Percentiles rank a stretch among this genome's conserved stretches.
Evolutionary conservation across 805 yeast genomes (phyloP).

Genomic region (Saccharomyces jurei): DNA sequence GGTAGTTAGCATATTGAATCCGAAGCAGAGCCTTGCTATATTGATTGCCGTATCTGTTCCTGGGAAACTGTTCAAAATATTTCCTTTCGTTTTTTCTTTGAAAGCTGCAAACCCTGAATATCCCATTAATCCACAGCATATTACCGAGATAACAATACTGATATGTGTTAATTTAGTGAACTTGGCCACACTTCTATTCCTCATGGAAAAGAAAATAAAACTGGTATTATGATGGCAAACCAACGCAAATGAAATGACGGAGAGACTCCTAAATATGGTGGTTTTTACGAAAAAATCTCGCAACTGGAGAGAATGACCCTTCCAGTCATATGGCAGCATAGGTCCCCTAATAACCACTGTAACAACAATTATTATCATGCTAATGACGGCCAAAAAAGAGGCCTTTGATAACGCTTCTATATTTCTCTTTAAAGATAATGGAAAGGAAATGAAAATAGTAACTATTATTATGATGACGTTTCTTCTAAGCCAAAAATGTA

Average conservation of each 20-base stretch:
- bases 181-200: constrained; percentile 64
- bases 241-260: constrained; percentile 90
- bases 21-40: constrained; percentile 84
- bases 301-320: constrained; percentile 38
- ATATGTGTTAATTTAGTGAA: constrained; percentile 75
- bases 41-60: constrained; percentile 66
- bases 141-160: constrained; percentile 72
- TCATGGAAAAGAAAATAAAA: constrained; percentile 77
- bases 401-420: constrained; percentile 83
- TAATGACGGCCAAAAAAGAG: constrained; percentile 72
- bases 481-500: constrained; percentile 30
- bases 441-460: constrained; percentile 69
- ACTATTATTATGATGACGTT: constrained; percentile 63
- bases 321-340: constrained; percentile 37
- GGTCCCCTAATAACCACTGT: constrained; percentile 75
- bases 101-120: constrained; percentile 69
- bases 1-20: constrained; percentile 86
- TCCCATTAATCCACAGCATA: constrained; percentile 72
- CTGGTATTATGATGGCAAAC: constrained; percentile 94
- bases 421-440: constrained; percentile 70
- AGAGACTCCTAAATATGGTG: constrained; percentile 77
- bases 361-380: constrained; percentile 72
- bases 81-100: constrained; percentile 75
- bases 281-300: constrained; percentile 47
- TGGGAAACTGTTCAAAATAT: constrained; percentile 80